Evolutionary conservation across 257 asterid genomes (phyloP).

Genomic region (Jaltomata sinuosa): DNA sequence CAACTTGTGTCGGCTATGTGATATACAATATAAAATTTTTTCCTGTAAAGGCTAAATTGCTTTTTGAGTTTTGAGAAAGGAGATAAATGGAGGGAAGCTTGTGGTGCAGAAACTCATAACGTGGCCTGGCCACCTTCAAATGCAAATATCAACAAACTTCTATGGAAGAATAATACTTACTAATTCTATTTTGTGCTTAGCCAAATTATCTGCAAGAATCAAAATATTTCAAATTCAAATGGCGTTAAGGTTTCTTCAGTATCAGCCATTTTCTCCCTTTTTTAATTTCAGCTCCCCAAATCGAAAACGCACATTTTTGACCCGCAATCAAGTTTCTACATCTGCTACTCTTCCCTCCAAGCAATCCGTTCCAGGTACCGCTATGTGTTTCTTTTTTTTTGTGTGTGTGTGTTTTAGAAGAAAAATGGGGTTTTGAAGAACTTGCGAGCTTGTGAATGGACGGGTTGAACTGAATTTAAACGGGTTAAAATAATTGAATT

Average conservation of each 20-base stretch:
- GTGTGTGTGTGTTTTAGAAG: neutral
- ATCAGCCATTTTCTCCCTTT: neutral
- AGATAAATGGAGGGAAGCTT: neutral
- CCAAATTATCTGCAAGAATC: neutral
- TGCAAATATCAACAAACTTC: neutral
- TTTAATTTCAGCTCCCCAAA: neutral
- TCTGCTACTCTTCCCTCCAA: neutral
- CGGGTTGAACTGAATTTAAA: too few relatives aligned
- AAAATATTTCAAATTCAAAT: neutral
- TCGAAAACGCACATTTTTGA: neutral
- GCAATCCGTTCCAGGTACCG: neutral
- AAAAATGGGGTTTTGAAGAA: too few relatives aligned
- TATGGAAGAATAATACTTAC: neutral
- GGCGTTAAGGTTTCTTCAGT: neutral
- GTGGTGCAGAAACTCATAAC: neutral
- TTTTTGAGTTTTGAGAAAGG: too few relatives aligned
- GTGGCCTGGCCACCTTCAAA: constrained; percentile 1
- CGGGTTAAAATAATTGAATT: too few relatives aligned
- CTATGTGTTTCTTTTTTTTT: neutral
- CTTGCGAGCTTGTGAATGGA: too few relatives aligned
- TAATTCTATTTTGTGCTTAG: neutral
- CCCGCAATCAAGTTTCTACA: neutral
- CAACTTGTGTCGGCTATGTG: neutral
- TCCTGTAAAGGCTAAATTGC: too few relatives aligned
- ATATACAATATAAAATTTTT: neutral